These are phyloP conservation scores for Nakaseomyces delphensis DNA, from an alignment of 1,139 yeast species.

Conservation along the genomic window DNA sequence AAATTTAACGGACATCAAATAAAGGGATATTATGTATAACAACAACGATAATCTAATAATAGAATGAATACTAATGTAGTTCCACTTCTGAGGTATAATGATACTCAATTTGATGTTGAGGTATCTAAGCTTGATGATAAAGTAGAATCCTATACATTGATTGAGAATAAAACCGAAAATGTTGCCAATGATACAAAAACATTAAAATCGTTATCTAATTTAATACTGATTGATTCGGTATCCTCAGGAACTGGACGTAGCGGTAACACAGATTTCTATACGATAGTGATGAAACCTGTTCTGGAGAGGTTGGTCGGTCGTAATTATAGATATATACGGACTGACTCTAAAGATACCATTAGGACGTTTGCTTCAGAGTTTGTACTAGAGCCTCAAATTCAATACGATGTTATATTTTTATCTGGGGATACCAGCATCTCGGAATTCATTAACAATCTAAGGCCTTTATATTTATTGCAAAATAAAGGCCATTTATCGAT, in stretches of 20 bases:
- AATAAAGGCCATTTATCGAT: slow-evolving; percentile 30
- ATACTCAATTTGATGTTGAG: background rate
- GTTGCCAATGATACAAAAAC: background rate
- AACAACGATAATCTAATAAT: too few species aligned
- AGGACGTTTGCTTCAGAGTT: slow-evolving; percentile 33
- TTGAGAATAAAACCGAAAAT: background rate
- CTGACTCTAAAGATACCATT: slow-evolving; percentile 35
- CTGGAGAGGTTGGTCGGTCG: slow-evolving; percentile 33
- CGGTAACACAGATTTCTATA: slow-evolving; percentile 36
- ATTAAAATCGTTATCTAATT: background rate
- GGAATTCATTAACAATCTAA: slow-evolving; percentile 59
- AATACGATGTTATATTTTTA: slow-evolving; percentile 47
- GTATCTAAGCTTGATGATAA: background rate
- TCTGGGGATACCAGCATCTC: slow-evolving; percentile 84
- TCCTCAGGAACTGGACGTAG: slow-evolving; percentile 49
- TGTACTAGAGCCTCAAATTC: slow-evolving; percentile 11
- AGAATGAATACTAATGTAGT: too few species aligned
- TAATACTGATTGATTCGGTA: slow-evolving; percentile 44
- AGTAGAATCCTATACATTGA: slow-evolving; percentile 5
- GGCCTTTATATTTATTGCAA: slow-evolving; percentile 10
- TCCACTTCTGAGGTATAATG: background rate
- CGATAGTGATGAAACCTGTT: slow-evolving; percentile 39
- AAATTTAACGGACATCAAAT: too few species aligned
- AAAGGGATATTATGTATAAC: too few species aligned
- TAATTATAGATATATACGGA: slow-evolving; percentile 35